These are phyloP conservation scores for Ophiosphaerella narmari DNA, from an alignment of 2,329 filamentous ascomycete genomes.

Conservation along the genomic window DNA sequence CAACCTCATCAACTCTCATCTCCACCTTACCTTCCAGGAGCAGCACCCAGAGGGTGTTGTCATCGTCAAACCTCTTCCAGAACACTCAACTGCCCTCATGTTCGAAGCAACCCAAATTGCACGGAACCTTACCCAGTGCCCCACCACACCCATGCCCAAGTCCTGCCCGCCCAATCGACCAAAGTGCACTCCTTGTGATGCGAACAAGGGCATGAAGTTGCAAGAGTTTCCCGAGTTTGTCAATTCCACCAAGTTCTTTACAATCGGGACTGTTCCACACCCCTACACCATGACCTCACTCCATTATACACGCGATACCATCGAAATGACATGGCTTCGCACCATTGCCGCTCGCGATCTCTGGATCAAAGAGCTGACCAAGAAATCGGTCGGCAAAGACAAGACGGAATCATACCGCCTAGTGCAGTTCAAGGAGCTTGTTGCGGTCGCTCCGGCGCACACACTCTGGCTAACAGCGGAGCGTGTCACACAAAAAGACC, in stretches of 20 bases:
- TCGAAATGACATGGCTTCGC: slow-evolving; percentile 51
- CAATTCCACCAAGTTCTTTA: slow-evolving; percentile 75
- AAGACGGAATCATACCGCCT: slow-evolving; percentile 69
- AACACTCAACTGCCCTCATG: slow-evolving; percentile 75
- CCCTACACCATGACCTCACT: slow-evolving; percentile 82
- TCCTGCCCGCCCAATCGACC: slow-evolving; percentile 83
- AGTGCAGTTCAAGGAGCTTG: slow-evolving; percentile 77
- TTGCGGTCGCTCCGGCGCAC: slow-evolving; percentile 68
- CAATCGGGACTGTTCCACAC: slow-evolving; percentile 86
- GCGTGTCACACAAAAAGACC: slow-evolving; percentile 63
- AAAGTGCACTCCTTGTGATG: slow-evolving; percentile 72
- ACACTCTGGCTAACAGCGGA: slow-evolving; percentile 85
- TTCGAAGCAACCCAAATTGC: slow-evolving; percentile 74
- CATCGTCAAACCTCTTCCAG: slow-evolving; percentile 77
- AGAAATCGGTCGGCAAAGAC: slow-evolving; percentile 67
- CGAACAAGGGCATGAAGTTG: slow-evolving; percentile 67
- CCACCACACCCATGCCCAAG: slow-evolving; percentile 70
- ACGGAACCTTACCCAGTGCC: slow-evolving; percentile 74
- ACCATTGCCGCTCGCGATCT: slow-evolving; percentile 71
- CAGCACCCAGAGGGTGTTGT: slow-evolving; percentile 76
- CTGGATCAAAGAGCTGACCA: slow-evolving; percentile 76
- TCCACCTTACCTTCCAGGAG: slow-evolving; percentile 85
- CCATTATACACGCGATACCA: slow-evolving; percentile 57
- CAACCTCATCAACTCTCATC: slow-evolving; percentile 78
- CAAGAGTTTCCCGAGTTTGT: slow-evolving; percentile 69